phyloP scores from a whole-genome alignment of 176 grass and related monocot species.

The Zea mays region Zm-B73-REFERENCE-NAM-5.0 NC_050099.1:147320001-147320500 shows the following conservation, averaged over 20 bases:
- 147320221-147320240: neutral
- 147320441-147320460: neutral
- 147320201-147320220: neutral
- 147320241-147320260: neutral
- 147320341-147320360: neutral
- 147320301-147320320: neutral
- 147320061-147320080: too few relatives aligned
- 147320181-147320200: neutral
- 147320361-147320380: neutral
- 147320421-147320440: neutral
- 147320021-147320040: too few relatives aligned
- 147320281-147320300: neutral
- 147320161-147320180: too few relatives aligned
- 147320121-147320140: neutral
- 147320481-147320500: neutral
- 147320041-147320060: too few relatives aligned
- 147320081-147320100: too few relatives aligned
- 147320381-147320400: neutral
- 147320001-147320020: too few relatives aligned
- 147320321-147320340: neutral
- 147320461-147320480: neutral
- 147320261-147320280: too few relatives aligned
- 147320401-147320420: neutral
- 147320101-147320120: neutral
- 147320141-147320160: too few relatives aligned